Conservation (phyloP, 192 early-diverging fungal species). For the Mortierella claussenii region DNA sequence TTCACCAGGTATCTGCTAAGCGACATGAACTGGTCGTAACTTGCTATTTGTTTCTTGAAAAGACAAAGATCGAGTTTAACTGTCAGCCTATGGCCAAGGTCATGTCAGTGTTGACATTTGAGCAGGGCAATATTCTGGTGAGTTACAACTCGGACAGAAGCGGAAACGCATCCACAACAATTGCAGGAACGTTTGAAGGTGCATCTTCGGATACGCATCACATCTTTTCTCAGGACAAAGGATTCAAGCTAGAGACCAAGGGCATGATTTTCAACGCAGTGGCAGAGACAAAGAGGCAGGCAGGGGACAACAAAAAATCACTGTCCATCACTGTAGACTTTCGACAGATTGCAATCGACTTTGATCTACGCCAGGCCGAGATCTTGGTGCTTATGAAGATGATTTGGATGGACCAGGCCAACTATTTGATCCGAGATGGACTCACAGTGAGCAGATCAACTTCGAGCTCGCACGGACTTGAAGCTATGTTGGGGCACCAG, state of each 20-base stretch:
- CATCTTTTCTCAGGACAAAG: slow-evolving; percentile 75
- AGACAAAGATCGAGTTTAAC: slow-evolving; percentile 75
- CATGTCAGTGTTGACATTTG: slow-evolving; percentile 70
- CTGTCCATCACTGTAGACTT: slow-evolving; percentile 69
- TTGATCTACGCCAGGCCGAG: slow-evolving; percentile 80
- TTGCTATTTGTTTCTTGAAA: slow-evolving; percentile 67
- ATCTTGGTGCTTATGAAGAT: slow-evolving; percentile 75
- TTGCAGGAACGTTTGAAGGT: slow-evolving; percentile 66
- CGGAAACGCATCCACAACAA: slow-evolving; percentile 58
- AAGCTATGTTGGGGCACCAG: slow-evolving; percentile 9
- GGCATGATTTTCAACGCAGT: slow-evolving; percentile 71
- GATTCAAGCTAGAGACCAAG: slow-evolving; percentile 68
- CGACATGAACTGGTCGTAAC: slow-evolving; percentile 57
- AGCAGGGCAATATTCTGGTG: slow-evolving; percentile 75
- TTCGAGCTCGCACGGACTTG: slow-evolving; percentile 24
- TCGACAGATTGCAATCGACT: slow-evolving; percentile 58
- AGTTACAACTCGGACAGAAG: slow-evolving; percentile 54
- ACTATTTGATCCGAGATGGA: slow-evolving; percentile 50
- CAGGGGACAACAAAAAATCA: slow-evolving; percentile 58
- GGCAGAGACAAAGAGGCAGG: slow-evolving; percentile 61
- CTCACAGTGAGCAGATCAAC: slow-evolving; percentile 34
- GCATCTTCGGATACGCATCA: slow-evolving; percentile 74
- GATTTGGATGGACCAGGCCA: slow-evolving; percentile 72
- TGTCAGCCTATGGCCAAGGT: slow-evolving; percentile 83
- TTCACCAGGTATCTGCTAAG: slow-evolving; percentile 46